These are phyloP conservation scores for Naegleria lovaniensis DNA, from an alignment of 208 protist genomes.

Conservation along the genomic window DNA sequence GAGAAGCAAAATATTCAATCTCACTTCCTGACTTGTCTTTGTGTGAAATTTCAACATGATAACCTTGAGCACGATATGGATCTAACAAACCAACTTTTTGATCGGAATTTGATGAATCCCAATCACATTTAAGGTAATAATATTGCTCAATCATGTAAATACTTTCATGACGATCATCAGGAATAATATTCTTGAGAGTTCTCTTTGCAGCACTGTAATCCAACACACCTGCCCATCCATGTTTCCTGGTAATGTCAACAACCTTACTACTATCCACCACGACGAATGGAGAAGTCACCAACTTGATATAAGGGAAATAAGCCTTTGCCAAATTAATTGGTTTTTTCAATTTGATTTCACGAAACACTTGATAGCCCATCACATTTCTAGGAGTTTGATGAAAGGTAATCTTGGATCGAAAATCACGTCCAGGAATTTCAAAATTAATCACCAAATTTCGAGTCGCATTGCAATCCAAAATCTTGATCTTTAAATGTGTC, in stretches of 20 bases:
- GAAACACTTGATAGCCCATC: background rate
- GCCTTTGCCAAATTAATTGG: background rate
- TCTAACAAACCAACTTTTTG: background rate
- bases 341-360: background rate
- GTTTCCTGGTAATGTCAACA: background rate
- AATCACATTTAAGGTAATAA: background rate
- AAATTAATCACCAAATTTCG: background rate
- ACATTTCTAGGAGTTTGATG: background rate
- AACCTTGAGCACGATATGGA: background rate
- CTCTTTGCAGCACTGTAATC: background rate
- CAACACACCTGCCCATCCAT: background rate
- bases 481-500: too few species aligned
- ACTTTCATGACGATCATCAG: background rate
- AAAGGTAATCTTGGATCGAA: background rate
- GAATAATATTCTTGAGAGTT: background rate
- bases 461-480: too few species aligned
- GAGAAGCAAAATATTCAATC: background rate
- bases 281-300: background rate
- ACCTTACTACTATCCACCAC: background rate
- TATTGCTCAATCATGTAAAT: background rate
- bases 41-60: background rate
- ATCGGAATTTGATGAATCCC: background rate
- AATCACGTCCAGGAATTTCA: background rate
- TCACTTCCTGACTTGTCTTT: background rate
- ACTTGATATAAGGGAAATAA: background rate